Evolutionary conservation across 2,329 filamentous ascomycete species (phyloP).

Genomic region (Hypoxylon sp.): DNA sequence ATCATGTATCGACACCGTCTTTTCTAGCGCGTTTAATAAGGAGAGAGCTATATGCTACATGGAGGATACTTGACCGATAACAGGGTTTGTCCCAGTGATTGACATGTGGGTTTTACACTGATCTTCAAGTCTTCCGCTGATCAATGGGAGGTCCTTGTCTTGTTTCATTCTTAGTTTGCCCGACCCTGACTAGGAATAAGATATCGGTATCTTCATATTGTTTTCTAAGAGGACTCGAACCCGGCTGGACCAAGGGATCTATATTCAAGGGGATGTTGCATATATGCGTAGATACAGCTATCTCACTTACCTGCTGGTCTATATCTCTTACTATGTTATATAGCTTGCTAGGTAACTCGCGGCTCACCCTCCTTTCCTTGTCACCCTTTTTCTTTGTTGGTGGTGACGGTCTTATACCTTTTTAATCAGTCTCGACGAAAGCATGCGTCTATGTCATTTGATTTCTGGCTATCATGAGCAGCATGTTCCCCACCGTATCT

Average conservation of each 20-base stretch:
- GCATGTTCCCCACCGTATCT: not conserved
- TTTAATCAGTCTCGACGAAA: not conserved
- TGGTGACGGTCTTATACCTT: not conserved
- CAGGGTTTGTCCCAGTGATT: not conserved
- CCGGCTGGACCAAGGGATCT: no score
- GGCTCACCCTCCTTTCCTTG: no score
- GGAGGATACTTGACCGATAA: conserved; percentile 1
- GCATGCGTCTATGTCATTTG: not conserved
- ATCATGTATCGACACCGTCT: not conserved
- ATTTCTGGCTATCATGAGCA: not conserved
- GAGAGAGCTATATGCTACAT: conserved; percentile 17
- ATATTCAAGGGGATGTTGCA: no score
- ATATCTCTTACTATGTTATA: no score
- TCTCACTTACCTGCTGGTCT: not conserved
- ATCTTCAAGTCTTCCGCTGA: conserved; percentile 5
- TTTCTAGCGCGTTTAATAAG: conserved; percentile 28
- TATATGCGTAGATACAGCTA: not conserved
- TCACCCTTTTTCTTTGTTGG: not conserved
- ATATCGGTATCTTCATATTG: not conserved
- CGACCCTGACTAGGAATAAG: not conserved
- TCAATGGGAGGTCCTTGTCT: conserved; percentile 6
- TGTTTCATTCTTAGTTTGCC: not conserved
- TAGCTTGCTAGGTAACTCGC: no score
- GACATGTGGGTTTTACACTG: conserved; percentile 8
- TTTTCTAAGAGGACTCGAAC: not conserved